These are phyloP conservation scores for Rhodamnia rubescens DNA, from an alignment of 345 rosid genomes.

Conservation along the genomic window DNA sequence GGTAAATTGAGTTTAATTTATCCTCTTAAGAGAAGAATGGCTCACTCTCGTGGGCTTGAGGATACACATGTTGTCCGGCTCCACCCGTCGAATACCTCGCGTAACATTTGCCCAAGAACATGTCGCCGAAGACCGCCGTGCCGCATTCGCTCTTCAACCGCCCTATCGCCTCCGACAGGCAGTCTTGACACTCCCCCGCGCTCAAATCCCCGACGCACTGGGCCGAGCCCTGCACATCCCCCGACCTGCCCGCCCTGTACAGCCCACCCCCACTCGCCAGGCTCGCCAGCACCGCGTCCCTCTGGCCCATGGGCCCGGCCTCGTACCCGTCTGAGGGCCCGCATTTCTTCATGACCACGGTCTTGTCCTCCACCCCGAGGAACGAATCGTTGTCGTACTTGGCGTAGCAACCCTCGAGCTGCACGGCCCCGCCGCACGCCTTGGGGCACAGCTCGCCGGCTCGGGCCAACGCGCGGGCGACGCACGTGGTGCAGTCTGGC, in stretches of 20 bases:
- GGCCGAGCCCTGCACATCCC: slow-evolving; percentile 70
- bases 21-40: not conserved
- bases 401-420: slow-evolving; percentile 69
- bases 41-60: slow-evolving; percentile 16
- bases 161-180: slow-evolving; percentile 58
- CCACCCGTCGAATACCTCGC: slow-evolving; percentile 47
- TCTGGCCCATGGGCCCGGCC: slow-evolving; percentile 30
- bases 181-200: slow-evolving; percentile 56
- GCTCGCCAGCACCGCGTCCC: slow-evolving; percentile 52
- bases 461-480: slow-evolving; percentile 43
- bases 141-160: slow-evolving; percentile 68
- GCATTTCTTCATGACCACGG: slow-evolving; percentile 62
- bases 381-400: slow-evolving; percentile 78
- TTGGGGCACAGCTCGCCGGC: slow-evolving; percentile 33
- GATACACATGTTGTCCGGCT: slow-evolving; percentile 2
- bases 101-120: slow-evolving; percentile 81
- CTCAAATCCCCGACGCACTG: slow-evolving; percentile 84
- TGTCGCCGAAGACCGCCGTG: slow-evolving; percentile 48
- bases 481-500: slow-evolving; percentile 85
- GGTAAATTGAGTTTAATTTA: not conserved
- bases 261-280: slow-evolving; percentile 33
- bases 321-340: slow-evolving; percentile 69
- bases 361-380: slow-evolving; percentile 80
- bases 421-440: slow-evolving; percentile 72
- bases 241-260: slow-evolving; percentile 62